Evolutionary conservation across 192 early-diverging fungal species (phyloP), one percentile per base, ranked within the genome.

Genomic region (Backusella morwellensis): DNA sequence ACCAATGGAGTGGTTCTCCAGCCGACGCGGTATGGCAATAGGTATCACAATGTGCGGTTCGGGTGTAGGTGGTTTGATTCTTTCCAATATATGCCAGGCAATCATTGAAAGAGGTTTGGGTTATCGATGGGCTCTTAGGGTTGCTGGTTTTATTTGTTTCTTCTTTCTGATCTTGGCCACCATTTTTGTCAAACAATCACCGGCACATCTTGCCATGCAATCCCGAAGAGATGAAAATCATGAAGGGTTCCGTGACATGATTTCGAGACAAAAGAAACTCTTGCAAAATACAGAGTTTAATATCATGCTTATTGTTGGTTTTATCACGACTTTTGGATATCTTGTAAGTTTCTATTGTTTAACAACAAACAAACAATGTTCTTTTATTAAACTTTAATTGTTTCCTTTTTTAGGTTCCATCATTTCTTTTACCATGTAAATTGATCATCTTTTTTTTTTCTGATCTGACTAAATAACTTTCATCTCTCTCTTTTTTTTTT

Each of bases 41-140:
- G 90, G 90, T 17, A 83, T 87, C 50, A 84, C 86, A 35, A 82
- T 82, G 40, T 73, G 91, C 44, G 94, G 94, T 6, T 85, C 87
- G 7, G 94, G 94, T 17, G 75, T 93, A 52, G 94, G 94, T 52
- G 93, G 93, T 1, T 80, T 95, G 7, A 84, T 88, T 26, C 81
- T 93, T 74, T 82, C 89, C 0, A 87, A 88, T 21, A 83, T 91
- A 11, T 87, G 85, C 0, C 90, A 91, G 68, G 78, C 79, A 12
- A 84, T 94, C 54, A 86, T 97, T 7, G 83, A 88, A 35, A 84
- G 88, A 34, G 50, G 34, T 1, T 15, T 92, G 38, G 95, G 92
- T 4, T 76, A 82, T 7, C 68, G 75, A 21, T 94, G 92, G 91
- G 85, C 92, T 14, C 85, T 97, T 38, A 89, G 94, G 11, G 85